These are phyloP conservation scores for Candida adriatica DNA, from an alignment of 805 yeast genomes.

Conservation along the genomic window DNA sequence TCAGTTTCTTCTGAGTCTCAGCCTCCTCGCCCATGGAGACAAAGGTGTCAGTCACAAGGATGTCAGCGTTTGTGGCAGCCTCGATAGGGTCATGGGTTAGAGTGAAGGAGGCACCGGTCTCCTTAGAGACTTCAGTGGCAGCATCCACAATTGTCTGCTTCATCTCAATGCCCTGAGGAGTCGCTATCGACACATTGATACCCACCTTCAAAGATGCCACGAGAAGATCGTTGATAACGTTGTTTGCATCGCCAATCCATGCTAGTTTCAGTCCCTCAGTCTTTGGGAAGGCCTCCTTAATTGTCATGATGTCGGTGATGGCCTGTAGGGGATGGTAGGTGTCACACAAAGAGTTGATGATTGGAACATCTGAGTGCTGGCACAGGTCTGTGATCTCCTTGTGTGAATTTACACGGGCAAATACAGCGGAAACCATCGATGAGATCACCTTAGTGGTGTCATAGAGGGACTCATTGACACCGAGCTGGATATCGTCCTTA, in stretches of 20 bases:
- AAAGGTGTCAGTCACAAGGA: constrained; percentile 94
- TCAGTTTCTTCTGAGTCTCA: constrained; percentile 61
- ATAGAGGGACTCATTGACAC: constrained; percentile 86
- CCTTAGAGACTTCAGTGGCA: constrained; percentile 47
- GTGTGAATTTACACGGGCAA: constrained; percentile 91
- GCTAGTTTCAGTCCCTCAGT: constrained; percentile 64
- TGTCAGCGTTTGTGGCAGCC: constrained; percentile 70
- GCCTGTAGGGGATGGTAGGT: constrained; percentile 93
- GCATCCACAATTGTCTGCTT: constrained; percentile 43
- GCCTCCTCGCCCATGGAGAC: constrained; percentile 96
- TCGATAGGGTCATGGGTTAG: constrained; percentile 64
- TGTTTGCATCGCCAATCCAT: constrained; percentile 97
- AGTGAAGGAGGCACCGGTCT: constrained; percentile 46
- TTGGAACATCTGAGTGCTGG: constrained; percentile 78
- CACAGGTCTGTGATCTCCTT: constrained; percentile 74
- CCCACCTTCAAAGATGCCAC: constrained; percentile 83
- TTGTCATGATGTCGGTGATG: constrained; percentile 82
- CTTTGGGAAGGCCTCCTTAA: constrained; percentile 64
- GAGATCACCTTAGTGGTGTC: constrained; percentile 88
- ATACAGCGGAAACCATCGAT: constrained; percentile 93
- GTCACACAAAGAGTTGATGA: constrained; percentile 91
- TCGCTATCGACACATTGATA: constrained; percentile 75
- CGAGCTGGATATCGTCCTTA: constrained; percentile 92
- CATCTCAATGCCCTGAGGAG: constrained; percentile 70
- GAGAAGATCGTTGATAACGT: constrained; percentile 89